Evolutionary conservation across 805 yeast species (phyloP), one percentile per base, ranked within the genome.

Genomic region (Cyberlindnera subsufficiens): DNA sequence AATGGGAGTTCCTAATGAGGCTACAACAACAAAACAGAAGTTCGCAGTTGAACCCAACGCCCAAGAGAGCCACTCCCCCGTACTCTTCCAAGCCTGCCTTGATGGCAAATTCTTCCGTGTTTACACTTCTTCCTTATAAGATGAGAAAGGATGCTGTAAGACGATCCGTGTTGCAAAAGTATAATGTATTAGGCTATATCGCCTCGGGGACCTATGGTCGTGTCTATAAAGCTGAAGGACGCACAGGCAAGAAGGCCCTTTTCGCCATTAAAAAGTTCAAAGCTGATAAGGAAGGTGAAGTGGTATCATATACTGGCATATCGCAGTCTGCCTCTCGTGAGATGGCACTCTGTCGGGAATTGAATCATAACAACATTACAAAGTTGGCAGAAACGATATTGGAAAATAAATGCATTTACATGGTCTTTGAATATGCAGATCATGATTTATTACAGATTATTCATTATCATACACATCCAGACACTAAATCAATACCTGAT

Each of bases 121-220:
- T 77, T 54, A 69, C 82, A 0, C 68, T 78, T 22, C 76, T 69
- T 0, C 80, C 82, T 0, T 84, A 83, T 58, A 75, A 77, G 51
- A 63, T 67, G 18, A 69, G 91, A 33, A 75, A 77, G 55, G 96
- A 88, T 58, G 62, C 74, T 20, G 64, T 75, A 13, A 66, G 96
- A 40, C 72, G 77, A 27, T 80, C 86, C 3, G 96, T 93, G 3
- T 66, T 88, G n/a, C 82, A 83, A 40, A 84, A 82, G 53, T 93
- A 90, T 64, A 90, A 84, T 48, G 83, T 93, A 46, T 65, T 89
- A 15, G 99, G 99, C 0, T 93, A 93, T 63, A 93, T 93, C 45
- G 99, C 99, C 1, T 96, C 99, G 0, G 99, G 99, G 32, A 93
- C 99, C 0, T 93, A 93, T 63, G 99, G 99, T 44, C 77, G 88